phyloP scores from a whole-genome alignment of 169 alveolate genomes.

The Pseudocohnilembus persalinus region DNA sequence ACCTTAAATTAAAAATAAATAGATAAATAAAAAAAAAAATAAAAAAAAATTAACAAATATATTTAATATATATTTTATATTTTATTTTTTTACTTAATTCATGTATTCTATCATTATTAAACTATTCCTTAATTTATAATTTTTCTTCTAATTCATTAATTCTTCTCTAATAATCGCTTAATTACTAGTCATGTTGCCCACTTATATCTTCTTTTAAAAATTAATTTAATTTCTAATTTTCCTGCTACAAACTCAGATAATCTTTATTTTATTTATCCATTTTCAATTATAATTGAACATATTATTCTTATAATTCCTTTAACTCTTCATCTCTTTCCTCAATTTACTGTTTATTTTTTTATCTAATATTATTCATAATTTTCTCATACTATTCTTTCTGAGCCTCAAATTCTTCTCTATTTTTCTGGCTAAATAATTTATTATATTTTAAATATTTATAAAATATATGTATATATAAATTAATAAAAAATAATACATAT shows the following conservation, averaged over 20 bases:
- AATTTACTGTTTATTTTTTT: constrained; percentile 12
- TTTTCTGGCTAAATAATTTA: neutral
- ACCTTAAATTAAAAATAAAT: neutral
- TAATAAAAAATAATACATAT: too few relatives aligned
- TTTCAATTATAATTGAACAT: neutral
- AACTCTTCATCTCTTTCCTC: constrained; percentile 35
- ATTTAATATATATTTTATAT: too few relatives aligned
- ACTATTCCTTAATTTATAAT: neutral
- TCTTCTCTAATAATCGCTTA: constrained; percentile 23
- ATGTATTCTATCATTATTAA: constrained; percentile 1
- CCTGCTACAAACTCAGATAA: constrained; percentile 7
- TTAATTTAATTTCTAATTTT: constrained; percentile 4
- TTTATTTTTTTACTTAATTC: neutral
- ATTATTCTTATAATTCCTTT: constrained; percentile 20
- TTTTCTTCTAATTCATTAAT: constrained; percentile 27
- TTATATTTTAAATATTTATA: too few relatives aligned
- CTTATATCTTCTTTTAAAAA: constrained; percentile 16
- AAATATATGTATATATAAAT: too few relatives aligned
- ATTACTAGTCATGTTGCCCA: constrained; percentile 8
- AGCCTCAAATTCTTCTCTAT: constrained; percentile 23
- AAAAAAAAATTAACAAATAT: too few relatives aligned
- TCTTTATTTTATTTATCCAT: constrained; percentile 29
- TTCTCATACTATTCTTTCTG: constrained; percentile 22
- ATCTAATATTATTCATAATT: neutral
- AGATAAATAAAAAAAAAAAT: too few relatives aligned